phyloP scores from a whole-genome alignment of 2,329 filamentous ascomycete species.

The Cladorrhinum sp. region DNA sequence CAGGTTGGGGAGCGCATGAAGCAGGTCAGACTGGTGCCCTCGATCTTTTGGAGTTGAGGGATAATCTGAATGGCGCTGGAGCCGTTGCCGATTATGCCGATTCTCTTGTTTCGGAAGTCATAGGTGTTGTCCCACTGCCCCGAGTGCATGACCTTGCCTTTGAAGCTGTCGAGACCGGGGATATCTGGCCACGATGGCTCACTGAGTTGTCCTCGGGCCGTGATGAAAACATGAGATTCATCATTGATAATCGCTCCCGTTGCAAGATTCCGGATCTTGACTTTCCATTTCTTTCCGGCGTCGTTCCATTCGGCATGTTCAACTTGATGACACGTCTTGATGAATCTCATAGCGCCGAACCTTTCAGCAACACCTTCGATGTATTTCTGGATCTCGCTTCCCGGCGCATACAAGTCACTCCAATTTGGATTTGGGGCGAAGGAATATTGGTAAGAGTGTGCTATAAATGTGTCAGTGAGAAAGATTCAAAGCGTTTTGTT shows the following conservation, averaged over 20 bases:
- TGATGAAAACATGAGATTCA: slow-evolving; percentile 40
- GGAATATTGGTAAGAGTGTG: slow-evolving; percentile 55
- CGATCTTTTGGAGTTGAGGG: slow-evolving; percentile 44
- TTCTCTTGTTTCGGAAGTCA: slow-evolving; percentile 46
- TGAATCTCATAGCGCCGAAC: slow-evolving; percentile 46
- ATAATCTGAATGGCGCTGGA: slow-evolving; percentile 54
- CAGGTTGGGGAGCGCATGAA: slow-evolving; percentile 50
- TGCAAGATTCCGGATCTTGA: slow-evolving; percentile 34
- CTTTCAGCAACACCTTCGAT: slow-evolving; percentile 45
- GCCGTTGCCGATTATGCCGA: slow-evolving; percentile 52
- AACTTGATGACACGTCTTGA: slow-evolving; percentile 44
- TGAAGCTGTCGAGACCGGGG: slow-evolving; percentile 39
- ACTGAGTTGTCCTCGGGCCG: slow-evolving; percentile 42
- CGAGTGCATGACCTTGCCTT: slow-evolving; percentile 45
- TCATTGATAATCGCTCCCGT: slow-evolving; percentile 40
- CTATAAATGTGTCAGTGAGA: slow-evolving; percentile 22
- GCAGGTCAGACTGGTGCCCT: slow-evolving; percentile 41
- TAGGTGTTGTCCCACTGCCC: slow-evolving; percentile 44
- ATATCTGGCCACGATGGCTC: slow-evolving; percentile 44
- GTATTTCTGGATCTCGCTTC: slow-evolving; percentile 48
- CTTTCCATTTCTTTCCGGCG: slow-evolving; percentile 37
- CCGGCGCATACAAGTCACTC: slow-evolving; percentile 50
- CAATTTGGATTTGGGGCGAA: slow-evolving; percentile 55
- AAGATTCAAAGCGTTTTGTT: neutral
- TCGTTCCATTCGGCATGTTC: slow-evolving; percentile 41